Evolutionary conservation across 2,329 filamentous ascomycete genomes (phyloP), one percentile per base, ranked within the genome.

Genomic region (Rhynchosporium secalis): DNA sequence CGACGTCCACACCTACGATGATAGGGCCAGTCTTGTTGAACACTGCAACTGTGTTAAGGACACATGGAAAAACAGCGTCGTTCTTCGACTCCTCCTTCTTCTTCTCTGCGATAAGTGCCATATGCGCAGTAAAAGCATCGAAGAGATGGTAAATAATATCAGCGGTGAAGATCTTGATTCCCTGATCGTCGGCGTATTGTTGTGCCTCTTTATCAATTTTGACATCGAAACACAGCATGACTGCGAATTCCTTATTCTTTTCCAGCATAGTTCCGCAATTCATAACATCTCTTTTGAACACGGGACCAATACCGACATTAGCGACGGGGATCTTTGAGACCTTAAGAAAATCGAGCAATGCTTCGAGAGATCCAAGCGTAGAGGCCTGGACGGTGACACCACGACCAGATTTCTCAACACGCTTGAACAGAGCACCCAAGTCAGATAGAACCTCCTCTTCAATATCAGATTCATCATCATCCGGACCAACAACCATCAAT

Each of bases 131-230:
- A 79, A 99, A 99, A 68, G 90, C 83, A 77, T 99, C 96, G 76
- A 99, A 99, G 62, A 99, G 81, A 77, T 99, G 95, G 78, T 99
- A 99, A 74, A 99, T 99, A 72, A 99, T 99, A 77, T 99, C 94
- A 2, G 96, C 95, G 3, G 92, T 96, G 81, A 99, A 99, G 72
- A 99, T 91, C 82, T 96, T 98, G 79, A 99, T 91, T 57, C 92
- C 92, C 66, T 96, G 87, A 62, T 98, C 92, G 20, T 97, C 92
- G 10, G 95, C 95, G 72, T 98, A 96, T 9, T 85, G 83, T 68
- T 89, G 87, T 0, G 95, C 95, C 75, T 99, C 95, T 77, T 96
- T 98, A 79, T 99, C 95, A 15, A 99, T 91, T 81, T 97, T 98
- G 78, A 99, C 95, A 76, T 99, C 96, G 83, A 99, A 99, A 77